phyloP scores from a whole-genome alignment of 305 asterid species.

The Monarda citriodora region DNA sequence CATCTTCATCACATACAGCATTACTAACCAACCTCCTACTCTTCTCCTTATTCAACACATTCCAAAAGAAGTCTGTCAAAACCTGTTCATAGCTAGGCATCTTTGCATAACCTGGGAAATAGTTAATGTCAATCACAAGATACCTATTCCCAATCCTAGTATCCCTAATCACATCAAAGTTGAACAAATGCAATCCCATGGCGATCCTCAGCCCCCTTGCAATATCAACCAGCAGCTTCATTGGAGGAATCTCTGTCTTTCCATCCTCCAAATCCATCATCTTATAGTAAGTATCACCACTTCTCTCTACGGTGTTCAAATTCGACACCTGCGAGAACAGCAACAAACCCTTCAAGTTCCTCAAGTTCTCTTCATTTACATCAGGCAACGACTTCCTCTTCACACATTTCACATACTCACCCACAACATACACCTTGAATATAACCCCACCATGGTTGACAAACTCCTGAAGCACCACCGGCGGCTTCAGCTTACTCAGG shows the following conservation, averaged over 20 bases:
- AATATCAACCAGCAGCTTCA: constrained; percentile 53
- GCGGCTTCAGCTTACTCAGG: constrained; percentile 63
- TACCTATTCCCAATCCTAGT: constrained; percentile 57
- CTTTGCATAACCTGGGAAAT: constrained; percentile 86
- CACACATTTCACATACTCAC: constrained; percentile 74
- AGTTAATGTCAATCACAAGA: constrained; percentile 78
- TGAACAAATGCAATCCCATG: constrained; percentile 58
- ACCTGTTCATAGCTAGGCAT: constrained; percentile 79
- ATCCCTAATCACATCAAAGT: constrained; percentile 85
- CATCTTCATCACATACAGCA: constrained; percentile 44
- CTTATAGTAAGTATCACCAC: constrained; percentile 50
- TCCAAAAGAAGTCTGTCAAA: constrained; percentile 69
- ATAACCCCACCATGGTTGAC: constrained; percentile 80
- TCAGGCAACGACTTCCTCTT: constrained; percentile 76
- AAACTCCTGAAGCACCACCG: constrained; percentile 74
- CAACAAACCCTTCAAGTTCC: constrained; percentile 40
- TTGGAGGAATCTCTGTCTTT: constrained; percentile 67
- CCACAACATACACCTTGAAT: constrained; percentile 85
- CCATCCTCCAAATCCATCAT: constrained; percentile 64
- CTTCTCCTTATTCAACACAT: constrained; percentile 34
- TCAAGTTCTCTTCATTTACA: constrained; percentile 56
- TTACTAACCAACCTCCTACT: constrained; percentile 39
- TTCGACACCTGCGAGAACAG: constrained; percentile 73
- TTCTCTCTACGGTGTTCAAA: constrained; percentile 40
- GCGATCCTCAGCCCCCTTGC: constrained; percentile 59